A percentile compares a stretch with the other conserved stretches of the same genome.
phyloP scores from a whole-genome alignment of 2,329 filamentous ascomycete species.

The Dendrostoma leiphaemia region DNA sequence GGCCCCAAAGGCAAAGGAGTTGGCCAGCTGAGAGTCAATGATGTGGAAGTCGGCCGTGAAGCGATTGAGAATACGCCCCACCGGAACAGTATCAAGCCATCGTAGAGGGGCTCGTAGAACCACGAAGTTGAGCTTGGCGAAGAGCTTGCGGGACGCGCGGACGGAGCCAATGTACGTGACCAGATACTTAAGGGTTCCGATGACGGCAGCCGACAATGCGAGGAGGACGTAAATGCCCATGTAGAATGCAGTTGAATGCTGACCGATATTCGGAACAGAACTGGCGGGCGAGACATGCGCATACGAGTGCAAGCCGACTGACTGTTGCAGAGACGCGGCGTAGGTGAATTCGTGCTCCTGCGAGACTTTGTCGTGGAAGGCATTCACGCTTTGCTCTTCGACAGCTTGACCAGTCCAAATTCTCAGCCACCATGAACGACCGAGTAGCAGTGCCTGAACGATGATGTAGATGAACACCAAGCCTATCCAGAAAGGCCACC shows the following conservation, averaged over 20 bases:
- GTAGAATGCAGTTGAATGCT: slow-evolving; percentile 57
- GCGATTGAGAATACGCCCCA: slow-evolving; percentile 74
- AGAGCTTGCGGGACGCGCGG: slow-evolving; percentile 66
- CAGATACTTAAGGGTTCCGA: slow-evolving; percentile 62
- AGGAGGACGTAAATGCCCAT: slow-evolving; percentile 65
- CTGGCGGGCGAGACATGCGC: slow-evolving; percentile 23
- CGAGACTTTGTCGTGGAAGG: slow-evolving; percentile 24
- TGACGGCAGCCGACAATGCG: slow-evolving; percentile 52
- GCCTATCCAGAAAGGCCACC: slow-evolving; percentile 57
- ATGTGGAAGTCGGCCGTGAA: slow-evolving; percentile 76
- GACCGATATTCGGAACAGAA: slow-evolving; percentile 19
- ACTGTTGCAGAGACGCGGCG: slow-evolving; percentile 46
- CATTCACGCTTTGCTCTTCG: slow-evolving; percentile 29
- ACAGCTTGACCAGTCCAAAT: slow-evolving; percentile 59
- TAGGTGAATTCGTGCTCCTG: slow-evolving; percentile 40
- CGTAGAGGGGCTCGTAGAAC: slow-evolving; percentile 72
- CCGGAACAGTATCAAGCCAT: slow-evolving; percentile 77
- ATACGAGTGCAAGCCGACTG: slow-evolving; percentile 37
- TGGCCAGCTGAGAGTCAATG: slow-evolving; percentile 66
- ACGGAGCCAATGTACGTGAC: slow-evolving; percentile 65
- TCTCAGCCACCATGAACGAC: slow-evolving; percentile 62
- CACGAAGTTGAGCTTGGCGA: slow-evolving; percentile 63
- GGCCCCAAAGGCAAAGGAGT: slow-evolving; percentile 59
- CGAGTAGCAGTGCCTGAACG: slow-evolving; percentile 54
- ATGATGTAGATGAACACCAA: slow-evolving; percentile 53